Evolutionary conservation across 148 eudicot species (phyloP), one percentile per base, ranked within the genome.

Genomic region (Beta vulgaris): DNA sequence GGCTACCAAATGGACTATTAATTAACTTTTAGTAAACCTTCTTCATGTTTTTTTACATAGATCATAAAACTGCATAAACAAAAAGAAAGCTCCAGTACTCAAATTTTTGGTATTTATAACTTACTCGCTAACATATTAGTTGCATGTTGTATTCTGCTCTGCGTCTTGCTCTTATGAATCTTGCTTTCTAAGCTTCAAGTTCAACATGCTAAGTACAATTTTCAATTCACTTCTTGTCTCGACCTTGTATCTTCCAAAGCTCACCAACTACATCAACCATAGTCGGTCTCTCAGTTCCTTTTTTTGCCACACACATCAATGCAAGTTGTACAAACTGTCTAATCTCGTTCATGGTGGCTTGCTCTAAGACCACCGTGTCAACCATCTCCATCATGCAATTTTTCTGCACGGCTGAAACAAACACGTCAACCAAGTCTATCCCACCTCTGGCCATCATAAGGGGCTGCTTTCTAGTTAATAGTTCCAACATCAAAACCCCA

Each of bases 401-500:
- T 23, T 49, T 60, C 48, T 74, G 58, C 74, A 81, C 71, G 0
- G 34, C 57, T 15, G 73, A 73, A 19, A 48, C 25, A 40, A 82
- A 77, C 57, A 69, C 60, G 5, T 72, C 42, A 51, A 67, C 85
- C 63, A 78, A 78, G 51, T 72, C 59, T 48, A 29, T 36, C 62
- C 78, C 72, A 19, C 12, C 7, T 35, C 34, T 19, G 13, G 70
- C 58, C 78, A 79, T 46, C 36, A 37, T 16, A 58, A 4, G 0
- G 4, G 77, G 82, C 4, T 73, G 63, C 43, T 62, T 74, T 23
- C 73, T 43, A 16, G 77, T 54, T 4, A 15, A 26, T 26, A 78
- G 26, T 60, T 80, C 83, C 72, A 76, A 63, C 71, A 80, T 29
- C 23, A 80, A 65, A 66, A 81, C 83, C 16, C 80, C 83, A 35